These are phyloP conservation scores for Escallonia rubra DNA, from an alignment of 129 eudicot species.

Conservation along the genomic window DNA sequence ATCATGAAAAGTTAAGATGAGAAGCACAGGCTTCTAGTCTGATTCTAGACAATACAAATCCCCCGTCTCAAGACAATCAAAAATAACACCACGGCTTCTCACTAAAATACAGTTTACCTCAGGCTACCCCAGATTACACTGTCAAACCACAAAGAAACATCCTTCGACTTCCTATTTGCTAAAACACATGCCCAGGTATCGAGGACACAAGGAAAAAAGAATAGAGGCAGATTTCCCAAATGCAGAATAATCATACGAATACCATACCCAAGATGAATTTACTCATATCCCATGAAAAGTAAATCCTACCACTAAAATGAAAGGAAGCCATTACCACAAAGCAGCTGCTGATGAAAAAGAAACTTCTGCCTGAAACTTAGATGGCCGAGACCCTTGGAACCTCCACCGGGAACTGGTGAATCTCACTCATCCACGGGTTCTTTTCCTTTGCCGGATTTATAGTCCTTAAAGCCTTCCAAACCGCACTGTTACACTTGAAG, in stretches of 20 bases:
- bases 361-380: conserved; percentile 5
- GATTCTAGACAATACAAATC: neutral
- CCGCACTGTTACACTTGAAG: conserved; percentile 88
- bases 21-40: neutral
- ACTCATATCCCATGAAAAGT: neutral
- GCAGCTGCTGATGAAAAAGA: conserved; percentile 5
- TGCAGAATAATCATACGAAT: too few relatives aligned
- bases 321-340: neutral
- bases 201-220: too few relatives aligned
- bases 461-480: conserved; percentile 86
- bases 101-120: neutral
- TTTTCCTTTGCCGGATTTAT: conserved; percentile 75
- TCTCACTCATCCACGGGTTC: conserved; percentile 75
- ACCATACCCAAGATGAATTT: too few relatives aligned
- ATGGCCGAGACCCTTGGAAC: conserved; percentile 72
- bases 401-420: conserved; percentile 68
- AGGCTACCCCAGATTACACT: neutral
- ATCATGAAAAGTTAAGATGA: conserved; percentile 1
- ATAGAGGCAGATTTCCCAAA: too few relatives aligned
- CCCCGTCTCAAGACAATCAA: neutral
- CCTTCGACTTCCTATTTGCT: neutral
- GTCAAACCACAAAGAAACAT: neutral
- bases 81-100: conserved; percentile 1
- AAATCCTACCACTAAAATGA: neutral
- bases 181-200: neutral